Evolutionary conservation across 768 basidiomycete genomes (phyloP).

Genomic region (Leucosporidium creatinivorum): DNA sequence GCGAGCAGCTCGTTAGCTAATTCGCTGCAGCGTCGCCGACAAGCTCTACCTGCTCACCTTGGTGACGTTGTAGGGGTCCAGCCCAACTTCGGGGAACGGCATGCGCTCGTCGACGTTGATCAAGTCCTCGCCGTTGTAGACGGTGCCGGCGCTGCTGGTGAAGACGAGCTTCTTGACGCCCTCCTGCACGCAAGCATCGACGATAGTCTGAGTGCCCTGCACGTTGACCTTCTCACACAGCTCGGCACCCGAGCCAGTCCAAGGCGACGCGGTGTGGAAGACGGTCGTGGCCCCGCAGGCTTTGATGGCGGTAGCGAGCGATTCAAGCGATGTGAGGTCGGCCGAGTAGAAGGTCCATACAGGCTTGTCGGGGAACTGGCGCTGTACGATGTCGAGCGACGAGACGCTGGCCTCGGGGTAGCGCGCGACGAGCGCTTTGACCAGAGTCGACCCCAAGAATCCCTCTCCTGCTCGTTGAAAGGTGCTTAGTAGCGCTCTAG

Average conservation of each 20-base stretch:
- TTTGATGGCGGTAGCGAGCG: slow-evolving; percentile 63
- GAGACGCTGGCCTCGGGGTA: slow-evolving; percentile 62
- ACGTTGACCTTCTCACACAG: slow-evolving; percentile 92
- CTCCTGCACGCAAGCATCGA: slow-evolving; percentile 66
- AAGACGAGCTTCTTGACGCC: slow-evolving; percentile 82
- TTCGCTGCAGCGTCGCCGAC: no score
- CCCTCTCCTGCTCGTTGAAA: slow-evolving; percentile 44
- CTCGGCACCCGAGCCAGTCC: slow-evolving; percentile 50
- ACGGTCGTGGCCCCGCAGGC: slow-evolving; percentile 76
- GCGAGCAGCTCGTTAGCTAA: no score
- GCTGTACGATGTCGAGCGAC: slow-evolving; percentile 85
- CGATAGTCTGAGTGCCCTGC: slow-evolving; percentile 74
- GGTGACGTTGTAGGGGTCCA: slow-evolving; percentile 90
- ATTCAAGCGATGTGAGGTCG: slow-evolving; percentile 71
- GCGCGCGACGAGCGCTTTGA: slow-evolving; percentile 70
- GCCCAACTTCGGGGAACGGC: slow-evolving; percentile 60
- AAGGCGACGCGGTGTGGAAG: slow-evolving; percentile 85
- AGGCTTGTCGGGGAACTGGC: slow-evolving; percentile 47
- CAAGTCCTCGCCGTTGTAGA: slow-evolving; percentile 74
- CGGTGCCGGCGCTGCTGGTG: slow-evolving; percentile 85
- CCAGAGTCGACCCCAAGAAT: slow-evolving; percentile 84
- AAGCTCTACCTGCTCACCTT: slow-evolving; percentile 48
- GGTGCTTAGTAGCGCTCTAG: not conserved
- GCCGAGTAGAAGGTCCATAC: slow-evolving; percentile 66
- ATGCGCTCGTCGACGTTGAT: slow-evolving; percentile 83